A percentile compares a stretch with the other conserved stretches of the same genome.
Evolutionary conservation across 768 basidiomycete genomes (phyloP).

Genomic region (Leccinum rimulosum): DNA sequence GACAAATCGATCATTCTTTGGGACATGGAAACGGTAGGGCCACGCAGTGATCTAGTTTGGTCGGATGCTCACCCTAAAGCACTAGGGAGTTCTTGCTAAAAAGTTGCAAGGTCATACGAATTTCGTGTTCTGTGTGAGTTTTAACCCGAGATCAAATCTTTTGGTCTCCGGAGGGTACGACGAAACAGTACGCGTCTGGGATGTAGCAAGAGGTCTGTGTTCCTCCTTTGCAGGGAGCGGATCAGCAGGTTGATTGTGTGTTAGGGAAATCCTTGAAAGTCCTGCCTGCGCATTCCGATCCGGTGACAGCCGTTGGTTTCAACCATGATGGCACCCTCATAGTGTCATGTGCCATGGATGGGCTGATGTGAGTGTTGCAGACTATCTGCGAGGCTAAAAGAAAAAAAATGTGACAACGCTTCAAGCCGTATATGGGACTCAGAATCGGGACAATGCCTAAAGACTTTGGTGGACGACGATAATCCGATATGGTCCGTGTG

Average conservation of each 20-base stretch:
- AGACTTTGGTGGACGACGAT: slow-evolving; percentile 94
- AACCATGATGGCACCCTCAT: slow-evolving; percentile 94
- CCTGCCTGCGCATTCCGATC: slow-evolving; percentile 95
- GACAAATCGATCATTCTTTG: slow-evolving; percentile 88
- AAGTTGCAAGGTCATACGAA: slow-evolving; percentile 85
- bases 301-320: slow-evolving; percentile 92
- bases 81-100: slow-evolving; percentile 57
- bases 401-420: background rate
- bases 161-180: slow-evolving; percentile 94
- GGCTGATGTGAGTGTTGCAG: slow-evolving; percentile 71
- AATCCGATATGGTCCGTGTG: slow-evolving; percentile 80
- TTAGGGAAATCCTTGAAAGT: slow-evolving; percentile 82
- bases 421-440: slow-evolving; percentile 95
- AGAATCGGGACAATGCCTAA: slow-evolving; percentile 95
- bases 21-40: slow-evolving; percentile 63
- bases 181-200: slow-evolving; percentile 97
- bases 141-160: slow-evolving; percentile 85
- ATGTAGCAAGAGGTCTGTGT: slow-evolving; percentile 75
- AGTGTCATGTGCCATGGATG: slow-evolving; percentile 95
- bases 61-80: background rate
- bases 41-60: slow-evolving; percentile 6
- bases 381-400: background rate
- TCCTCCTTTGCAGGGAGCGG: background rate
- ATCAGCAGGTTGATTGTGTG: background rate
- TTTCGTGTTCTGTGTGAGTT: slow-evolving; percentile 92